Conservation (phyloP, 129 eudicot species). For the Tagetes patula region DNA sequence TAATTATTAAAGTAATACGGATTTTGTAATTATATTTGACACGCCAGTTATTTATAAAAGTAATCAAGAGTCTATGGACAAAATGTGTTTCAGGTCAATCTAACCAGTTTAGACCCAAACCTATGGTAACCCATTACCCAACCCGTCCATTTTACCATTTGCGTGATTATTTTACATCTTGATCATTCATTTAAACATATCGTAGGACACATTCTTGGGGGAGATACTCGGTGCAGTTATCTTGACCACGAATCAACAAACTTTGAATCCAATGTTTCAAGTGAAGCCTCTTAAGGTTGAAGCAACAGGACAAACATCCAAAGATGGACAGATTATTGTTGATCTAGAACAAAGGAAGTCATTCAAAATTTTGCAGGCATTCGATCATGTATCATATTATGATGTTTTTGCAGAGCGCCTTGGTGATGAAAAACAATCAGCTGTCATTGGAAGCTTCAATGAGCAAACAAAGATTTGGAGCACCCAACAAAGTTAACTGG, state of each 20-base stretch:
- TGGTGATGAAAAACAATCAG: slow-evolving; percentile 57
- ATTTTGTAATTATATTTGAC: not conserved
- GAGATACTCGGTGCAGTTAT: slow-evolving; percentile 79
- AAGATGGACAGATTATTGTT: slow-evolving; percentile 54
- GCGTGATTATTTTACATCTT: not conserved
- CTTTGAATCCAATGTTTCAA: slow-evolving; percentile 39
- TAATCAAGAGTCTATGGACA: not conserved
- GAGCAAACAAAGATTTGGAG: slow-evolving; percentile 68
- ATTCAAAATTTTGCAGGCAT: slow-evolving; percentile 48
- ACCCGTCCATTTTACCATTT: not conserved
- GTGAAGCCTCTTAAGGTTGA: slow-evolving; percentile 38
- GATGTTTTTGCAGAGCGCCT: slow-evolving; percentile 51
- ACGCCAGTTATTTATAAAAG: not conserved
- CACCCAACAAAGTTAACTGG: slow-evolving; percentile 16
- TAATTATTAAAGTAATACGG: not conserved
- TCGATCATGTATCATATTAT: slow-evolving; percentile 48
- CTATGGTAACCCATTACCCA: not conserved
- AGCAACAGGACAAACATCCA: slow-evolving; percentile 53
- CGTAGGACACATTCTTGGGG: slow-evolving; percentile 72
- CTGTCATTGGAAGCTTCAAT: slow-evolving; percentile 70
- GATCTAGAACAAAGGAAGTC: slow-evolving; percentile 41
- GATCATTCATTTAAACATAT: not conserved
- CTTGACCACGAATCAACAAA: slow-evolving; percentile 42
- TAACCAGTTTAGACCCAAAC: not conserved
- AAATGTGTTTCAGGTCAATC: not conserved